Evolutionary conservation across 164 flowering plant species (phyloP).

Genomic region (Malania oleifera): DNA sequence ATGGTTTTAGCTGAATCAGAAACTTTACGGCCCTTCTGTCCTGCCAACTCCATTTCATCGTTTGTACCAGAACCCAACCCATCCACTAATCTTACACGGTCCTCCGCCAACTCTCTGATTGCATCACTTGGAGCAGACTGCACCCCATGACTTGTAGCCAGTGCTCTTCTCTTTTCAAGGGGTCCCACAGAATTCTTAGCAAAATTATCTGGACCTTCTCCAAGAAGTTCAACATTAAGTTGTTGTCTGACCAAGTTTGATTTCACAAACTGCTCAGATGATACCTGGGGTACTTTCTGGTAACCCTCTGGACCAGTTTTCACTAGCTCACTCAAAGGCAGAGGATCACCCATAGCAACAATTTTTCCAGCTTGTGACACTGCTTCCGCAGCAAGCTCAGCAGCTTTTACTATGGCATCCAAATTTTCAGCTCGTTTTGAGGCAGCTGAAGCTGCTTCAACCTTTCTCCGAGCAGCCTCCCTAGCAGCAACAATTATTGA

Average conservation of each 20-base stretch:
- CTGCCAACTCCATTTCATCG: conserved; percentile 27
- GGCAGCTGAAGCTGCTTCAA: conserved; percentile 92
- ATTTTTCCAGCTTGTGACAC: conserved; percentile 86
- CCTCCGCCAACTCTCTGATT: conserved; percentile 18
- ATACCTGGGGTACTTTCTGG: conserved; percentile 40
- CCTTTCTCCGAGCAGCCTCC: conserved; percentile 71
- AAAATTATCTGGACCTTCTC: conserved; percentile 17
- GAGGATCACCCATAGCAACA: conserved; percentile 80
- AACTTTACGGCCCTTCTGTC: conserved; percentile 26
- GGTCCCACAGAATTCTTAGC: conserved; percentile 16
- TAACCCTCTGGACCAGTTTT: conserved; percentile 69
- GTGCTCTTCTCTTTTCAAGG: conserved; percentile 22
- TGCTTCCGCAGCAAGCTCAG: conserved; percentile 93
- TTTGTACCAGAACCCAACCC: conserved; percentile 23
- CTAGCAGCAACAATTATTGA: conserved; percentile 67
- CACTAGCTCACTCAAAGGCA: conserved; percentile 52
- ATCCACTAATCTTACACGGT: conserved; percentile 20
- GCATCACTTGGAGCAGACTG: conserved; percentile 22
- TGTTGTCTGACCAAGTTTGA: conserved; percentile 17
- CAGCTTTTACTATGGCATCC: conserved; percentile 89
- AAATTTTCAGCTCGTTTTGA: conserved; percentile 82
- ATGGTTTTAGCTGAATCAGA: conserved; percentile 30
- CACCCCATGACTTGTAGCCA: conserved; percentile 7
- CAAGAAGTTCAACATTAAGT: conserved; percentile 9
- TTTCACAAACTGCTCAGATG: conserved; percentile 24